Conservation (phyloP, 1,284 basidiomycete genomes). For the Porogramme epimiltina region DNA sequence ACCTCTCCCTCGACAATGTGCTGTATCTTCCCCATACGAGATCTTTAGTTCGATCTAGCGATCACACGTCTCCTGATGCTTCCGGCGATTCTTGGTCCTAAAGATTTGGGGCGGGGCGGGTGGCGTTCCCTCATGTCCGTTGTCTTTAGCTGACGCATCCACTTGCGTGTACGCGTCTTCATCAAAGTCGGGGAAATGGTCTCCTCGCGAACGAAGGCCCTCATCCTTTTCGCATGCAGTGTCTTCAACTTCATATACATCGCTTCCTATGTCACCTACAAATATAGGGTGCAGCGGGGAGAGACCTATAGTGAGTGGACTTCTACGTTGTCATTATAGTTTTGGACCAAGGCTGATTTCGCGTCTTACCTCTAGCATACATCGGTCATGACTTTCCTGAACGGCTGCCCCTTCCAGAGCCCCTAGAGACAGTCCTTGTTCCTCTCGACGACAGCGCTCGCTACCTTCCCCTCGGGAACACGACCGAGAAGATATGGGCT, state of each 20-base stretch:
- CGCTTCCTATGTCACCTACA: not conserved
- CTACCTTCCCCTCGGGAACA: constrained; percentile 3
- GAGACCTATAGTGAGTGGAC: no score
- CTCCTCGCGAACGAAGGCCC: not conserved
- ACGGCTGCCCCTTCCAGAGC: constrained; percentile 1
- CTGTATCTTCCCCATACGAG: no score
- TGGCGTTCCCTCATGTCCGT: no score
- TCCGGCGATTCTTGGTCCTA: no score
- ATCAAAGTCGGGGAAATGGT: not conserved
- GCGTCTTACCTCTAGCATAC: constrained; percentile 2
- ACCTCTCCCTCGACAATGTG: no score
- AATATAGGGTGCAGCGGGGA: no score
- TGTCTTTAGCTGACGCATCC: no score
- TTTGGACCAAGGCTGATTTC: not conserved
- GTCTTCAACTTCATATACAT: constrained; percentile 2
- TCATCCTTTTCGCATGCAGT: not conserved
- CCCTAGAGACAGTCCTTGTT: not conserved
- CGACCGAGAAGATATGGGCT: constrained; percentile 3
- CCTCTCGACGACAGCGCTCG: constrained; percentile 10
- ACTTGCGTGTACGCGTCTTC: no score
- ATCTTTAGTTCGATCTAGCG: no score
- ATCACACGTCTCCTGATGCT: no score
- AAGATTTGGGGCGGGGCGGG: no score
- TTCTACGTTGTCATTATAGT: no score
- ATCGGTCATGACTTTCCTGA: constrained; percentile 11